These are phyloP conservation scores for Sistotremastrum suecicum DNA, from an alignment of 768 basidiomycete genomes.

Conservation along the genomic window DNA sequence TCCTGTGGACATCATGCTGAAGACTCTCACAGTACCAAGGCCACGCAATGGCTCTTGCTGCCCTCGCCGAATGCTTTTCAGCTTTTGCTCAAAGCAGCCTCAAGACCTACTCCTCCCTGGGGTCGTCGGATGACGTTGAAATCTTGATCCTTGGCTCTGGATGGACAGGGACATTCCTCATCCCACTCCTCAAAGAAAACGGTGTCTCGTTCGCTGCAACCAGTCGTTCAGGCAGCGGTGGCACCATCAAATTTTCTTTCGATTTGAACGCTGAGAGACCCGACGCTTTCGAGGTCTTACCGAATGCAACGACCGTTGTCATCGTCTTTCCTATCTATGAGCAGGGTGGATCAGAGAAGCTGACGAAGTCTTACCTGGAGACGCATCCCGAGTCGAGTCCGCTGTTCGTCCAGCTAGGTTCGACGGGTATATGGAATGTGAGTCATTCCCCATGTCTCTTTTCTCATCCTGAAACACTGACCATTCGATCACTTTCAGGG, in stretches of 20 bases:
- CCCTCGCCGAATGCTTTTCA: no score
- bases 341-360: constrained; percentile 28
- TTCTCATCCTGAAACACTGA: no score
- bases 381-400: constrained; percentile 18
- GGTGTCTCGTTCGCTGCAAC: constrained; percentile 35
- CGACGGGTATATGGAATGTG: constrained; percentile 50
- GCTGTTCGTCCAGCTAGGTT: constrained; percentile 47
- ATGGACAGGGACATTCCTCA: constrained; percentile 50
- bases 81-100: no score
- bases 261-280: constrained; percentile 28
- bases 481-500: constrained; percentile 7
- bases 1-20: no score
- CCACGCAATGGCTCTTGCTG: no score
- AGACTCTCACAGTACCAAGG: no score
- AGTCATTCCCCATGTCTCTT: constrained; percentile 9
- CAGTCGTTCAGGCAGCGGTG: constrained; percentile 33
- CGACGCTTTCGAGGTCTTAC: constrained; percentile 32
- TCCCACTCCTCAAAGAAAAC: constrained; percentile 32
- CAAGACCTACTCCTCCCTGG: no score
- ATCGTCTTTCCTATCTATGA: constrained; percentile 40
- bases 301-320: constrained; percentile 38
- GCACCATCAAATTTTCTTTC: constrained; percentile 41
- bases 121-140: constrained; percentile 19
- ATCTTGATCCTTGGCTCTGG: constrained; percentile 53
- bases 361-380: constrained; percentile 31